Conservation (phyloP, 768 basidiomycete species). For the Podaxis sp. region DNA sequence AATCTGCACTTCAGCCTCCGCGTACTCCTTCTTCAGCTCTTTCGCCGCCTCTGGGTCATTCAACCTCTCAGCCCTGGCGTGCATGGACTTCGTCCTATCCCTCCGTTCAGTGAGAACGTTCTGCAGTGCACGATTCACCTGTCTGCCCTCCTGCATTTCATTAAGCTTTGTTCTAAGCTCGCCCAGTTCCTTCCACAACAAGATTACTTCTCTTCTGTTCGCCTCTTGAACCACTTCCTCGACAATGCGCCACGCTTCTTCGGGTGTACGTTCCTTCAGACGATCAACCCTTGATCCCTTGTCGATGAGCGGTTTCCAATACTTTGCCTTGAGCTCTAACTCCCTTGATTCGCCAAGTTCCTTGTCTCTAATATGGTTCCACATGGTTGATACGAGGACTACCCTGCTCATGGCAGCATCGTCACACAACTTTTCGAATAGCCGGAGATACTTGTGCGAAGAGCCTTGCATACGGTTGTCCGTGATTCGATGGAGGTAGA, state of each 20-base stretch:
- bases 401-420: background rate
- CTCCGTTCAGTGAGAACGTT: conserved; percentile 15
- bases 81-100: conserved; percentile 7
- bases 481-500: background rate
- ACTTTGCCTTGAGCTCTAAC: background rate
- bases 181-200: no score
- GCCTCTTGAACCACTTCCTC: no score
- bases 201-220: no score
- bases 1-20: conserved; percentile 18
- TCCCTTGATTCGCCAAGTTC: background rate
- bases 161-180: no score
- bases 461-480: background rate
- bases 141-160: no score
- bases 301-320: no score
- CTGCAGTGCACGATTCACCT: conserved; percentile 16
- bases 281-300: no score
- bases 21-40: conserved; percentile 14
- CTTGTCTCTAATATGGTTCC: background rate
- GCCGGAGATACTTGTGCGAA: background rate
- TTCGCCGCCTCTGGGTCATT: conserved; percentile 12
- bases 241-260: no score
- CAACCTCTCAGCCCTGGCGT: conserved; percentile 9
- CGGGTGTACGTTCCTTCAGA: no score
- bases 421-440: background rate
- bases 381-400: background rate